Evolutionary conservation across 1,284 basidiomycete species (phyloP), one percentile per base, ranked within the genome.

Genomic region (Anthracocystis panici-leucophaei): DNA sequence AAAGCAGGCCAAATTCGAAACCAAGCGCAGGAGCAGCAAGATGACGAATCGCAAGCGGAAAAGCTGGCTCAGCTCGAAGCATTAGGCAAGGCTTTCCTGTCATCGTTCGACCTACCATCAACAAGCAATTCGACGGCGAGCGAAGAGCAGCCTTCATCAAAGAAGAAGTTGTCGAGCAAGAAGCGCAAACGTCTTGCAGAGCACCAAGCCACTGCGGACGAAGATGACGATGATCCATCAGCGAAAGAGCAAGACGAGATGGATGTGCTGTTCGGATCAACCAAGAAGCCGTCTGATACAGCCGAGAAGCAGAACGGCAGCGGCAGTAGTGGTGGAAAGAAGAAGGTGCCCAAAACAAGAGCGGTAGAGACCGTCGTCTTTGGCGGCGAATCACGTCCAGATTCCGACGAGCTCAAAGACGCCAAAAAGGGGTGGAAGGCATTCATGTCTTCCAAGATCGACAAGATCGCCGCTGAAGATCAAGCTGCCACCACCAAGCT

Each of bases 371-470:
- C 74, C 0, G 69, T 76, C 14, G 74, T 76, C 10, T 76, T 62
- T 57, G 68, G 66, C 21, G 61, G 66, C 11, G 68, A 71, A 23
- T 8, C 51, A 5, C 65, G 58, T 18, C 51, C 71, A 7, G 63
- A 69, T 21, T 56, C 46, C 5, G 62, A 65, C 35, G 66, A 75
- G 56, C 44, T 69, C 8, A 63, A 58, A 20, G 58, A 61, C 3
- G 58, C 59, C 48, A 76, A 76, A 20, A 65, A 66, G 40, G 74
- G 74, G 3, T 76, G 74, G 74, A 76, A 76, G 49, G 74, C 74
- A 1, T 76, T 76, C 59, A 76, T 76, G 74, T 76, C 74, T 7
- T 76, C 74, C 61, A 76, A 76, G 62, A 76, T 72, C 44, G 69
- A 61, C 41, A 76, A 72, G 64, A 76, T 76, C 11, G 60, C 38